phyloP scores from a whole-genome alignment of 345 rosid species.

The Lumnitzera racemosa region DNA sequence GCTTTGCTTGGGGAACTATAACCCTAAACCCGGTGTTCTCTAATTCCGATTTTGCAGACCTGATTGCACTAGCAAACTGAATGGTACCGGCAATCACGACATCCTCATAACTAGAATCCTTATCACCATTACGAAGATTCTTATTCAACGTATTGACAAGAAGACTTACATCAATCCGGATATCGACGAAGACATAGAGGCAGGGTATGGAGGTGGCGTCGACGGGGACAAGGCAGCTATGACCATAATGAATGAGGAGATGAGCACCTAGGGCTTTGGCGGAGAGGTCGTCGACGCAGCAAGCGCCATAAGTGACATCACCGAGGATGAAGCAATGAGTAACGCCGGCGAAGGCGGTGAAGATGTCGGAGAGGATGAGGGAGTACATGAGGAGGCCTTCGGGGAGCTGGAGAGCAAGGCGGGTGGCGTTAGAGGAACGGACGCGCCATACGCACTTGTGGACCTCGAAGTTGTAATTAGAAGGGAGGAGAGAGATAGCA shows the following conservation, averaged over 20 bases:
- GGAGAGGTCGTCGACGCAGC: conserved; percentile 84
- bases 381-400: conserved; percentile 94
- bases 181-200: conserved; percentile 90
- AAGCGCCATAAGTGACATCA: conserved; percentile 89
- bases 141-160: conserved; percentile 44
- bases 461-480: conserved; percentile 77
- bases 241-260: conserved; percentile 85
- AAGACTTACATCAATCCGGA: conserved; percentile 52
- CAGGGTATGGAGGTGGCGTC: conserved; percentile 72
- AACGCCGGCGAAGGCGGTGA: conserved; percentile 59
- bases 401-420: conserved; percentile 81
- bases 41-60: conserved; percentile 70
- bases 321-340: conserved; percentile 75
- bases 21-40: conserved; percentile 59
- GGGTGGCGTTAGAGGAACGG: conserved; percentile 46
- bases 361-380: conserved; percentile 76
- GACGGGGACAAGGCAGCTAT: conserved; percentile 84
- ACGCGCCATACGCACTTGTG: conserved; percentile 86
- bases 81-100: conserved; percentile 78
- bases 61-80: conserved; percentile 79
- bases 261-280: conserved; percentile 73
- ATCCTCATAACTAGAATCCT: conserved; percentile 6
- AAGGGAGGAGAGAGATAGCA: conserved; percentile 66
- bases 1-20: conserved; percentile 84
- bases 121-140: conserved; percentile 24